phyloP scores from a whole-genome alignment of 2,329 filamentous ascomycete genomes.

The Clonostachys sp. region DNA sequence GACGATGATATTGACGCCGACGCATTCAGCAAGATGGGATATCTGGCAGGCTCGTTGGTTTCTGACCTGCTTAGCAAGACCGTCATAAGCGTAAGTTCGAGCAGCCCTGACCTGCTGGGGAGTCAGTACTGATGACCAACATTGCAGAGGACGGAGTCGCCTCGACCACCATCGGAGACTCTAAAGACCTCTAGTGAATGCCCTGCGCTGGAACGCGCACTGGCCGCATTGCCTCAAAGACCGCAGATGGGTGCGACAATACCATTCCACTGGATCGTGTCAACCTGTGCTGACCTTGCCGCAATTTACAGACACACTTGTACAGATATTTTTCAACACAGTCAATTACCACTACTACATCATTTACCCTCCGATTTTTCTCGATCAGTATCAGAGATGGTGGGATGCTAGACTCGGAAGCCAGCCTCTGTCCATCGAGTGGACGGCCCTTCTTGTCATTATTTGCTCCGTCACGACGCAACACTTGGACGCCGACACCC shows the following conservation, averaged over 20 bases:
- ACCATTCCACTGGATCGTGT: not conserved
- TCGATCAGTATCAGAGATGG: slow-evolving; percentile 21
- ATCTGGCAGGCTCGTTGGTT: slow-evolving; percentile 3
- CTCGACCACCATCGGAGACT: not conserved
- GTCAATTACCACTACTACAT: slow-evolving; percentile 26
- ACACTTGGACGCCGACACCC: slow-evolving; percentile 13
- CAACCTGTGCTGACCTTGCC: not conserved
- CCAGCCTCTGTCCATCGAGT: slow-evolving; percentile 16
- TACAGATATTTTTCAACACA: slow-evolving; percentile 18
- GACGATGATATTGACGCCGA: slow-evolving; percentile 1
- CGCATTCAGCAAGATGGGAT: not conserved
- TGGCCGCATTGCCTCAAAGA: slow-evolving; percentile 14
- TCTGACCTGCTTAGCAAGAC: not conserved
- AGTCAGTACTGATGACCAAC: not conserved
- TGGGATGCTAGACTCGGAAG: slow-evolving; percentile 13
- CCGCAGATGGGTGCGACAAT: slow-evolving; percentile 14
- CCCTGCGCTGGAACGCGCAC: slow-evolving; percentile 12
- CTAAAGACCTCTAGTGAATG: slow-evolving; percentile 1
- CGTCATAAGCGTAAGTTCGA: not conserved
- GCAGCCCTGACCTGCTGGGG: not conserved
- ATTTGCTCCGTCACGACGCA: slow-evolving; percentile 20
- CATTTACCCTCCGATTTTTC: slow-evolving; percentile 19
- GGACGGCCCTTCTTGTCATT: slow-evolving; percentile 18
- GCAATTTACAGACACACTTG: slow-evolving; percentile 13
- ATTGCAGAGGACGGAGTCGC: not conserved